These are phyloP conservation scores for Hypericum androsaemum DNA, from an alignment of 345 rosid genomes.

Conservation along the genomic window DNA sequence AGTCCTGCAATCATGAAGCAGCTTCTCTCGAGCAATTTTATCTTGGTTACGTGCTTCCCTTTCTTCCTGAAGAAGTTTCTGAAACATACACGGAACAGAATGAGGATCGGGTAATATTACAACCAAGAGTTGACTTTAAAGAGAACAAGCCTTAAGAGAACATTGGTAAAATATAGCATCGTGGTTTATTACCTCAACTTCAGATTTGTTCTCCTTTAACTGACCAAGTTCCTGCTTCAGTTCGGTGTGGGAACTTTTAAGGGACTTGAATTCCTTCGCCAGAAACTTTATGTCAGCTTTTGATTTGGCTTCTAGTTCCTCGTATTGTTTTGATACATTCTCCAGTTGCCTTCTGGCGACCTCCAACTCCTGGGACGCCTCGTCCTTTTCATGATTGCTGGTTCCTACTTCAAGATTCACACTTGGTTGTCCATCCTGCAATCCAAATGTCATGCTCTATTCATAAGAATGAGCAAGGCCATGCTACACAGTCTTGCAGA, in stretches of 20 bases:
- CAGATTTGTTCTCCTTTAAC: constrained; percentile 49
- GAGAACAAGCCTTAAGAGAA: too few relatives aligned
- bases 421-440: constrained; percentile 50
- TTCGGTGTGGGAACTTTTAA: constrained; percentile 57
- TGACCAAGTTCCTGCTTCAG: constrained; percentile 56
- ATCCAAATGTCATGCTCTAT: background rate
- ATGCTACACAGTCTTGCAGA: too few relatives aligned
- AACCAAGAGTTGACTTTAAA: too few relatives aligned
- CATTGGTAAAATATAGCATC: background rate
- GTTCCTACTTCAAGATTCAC: constrained; percentile 31
- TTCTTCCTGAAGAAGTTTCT: constrained; percentile 65
- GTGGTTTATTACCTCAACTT: constrained; percentile 49
- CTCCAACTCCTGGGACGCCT: constrained; percentile 50
- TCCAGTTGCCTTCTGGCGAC: constrained; percentile 57
- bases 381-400: constrained; percentile 28
- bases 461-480: too few relatives aligned
- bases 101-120: too few relatives aligned
- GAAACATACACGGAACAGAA: constrained; percentile 6
- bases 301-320: constrained; percentile 78
- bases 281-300: constrained; percentile 92
- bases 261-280: constrained; percentile 86
- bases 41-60: constrained; percentile 31
- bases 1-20: constrained; percentile 52
- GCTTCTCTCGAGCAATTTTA: constrained; percentile 41
- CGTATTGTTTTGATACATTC: constrained; percentile 49